A percentile compares a stretch with the other conserved stretches of the same genome.
phyloP scores from a whole-genome alignment of 495 filamentous ascomycete genomes.

The Cercophora newfieldiana region DNA sequence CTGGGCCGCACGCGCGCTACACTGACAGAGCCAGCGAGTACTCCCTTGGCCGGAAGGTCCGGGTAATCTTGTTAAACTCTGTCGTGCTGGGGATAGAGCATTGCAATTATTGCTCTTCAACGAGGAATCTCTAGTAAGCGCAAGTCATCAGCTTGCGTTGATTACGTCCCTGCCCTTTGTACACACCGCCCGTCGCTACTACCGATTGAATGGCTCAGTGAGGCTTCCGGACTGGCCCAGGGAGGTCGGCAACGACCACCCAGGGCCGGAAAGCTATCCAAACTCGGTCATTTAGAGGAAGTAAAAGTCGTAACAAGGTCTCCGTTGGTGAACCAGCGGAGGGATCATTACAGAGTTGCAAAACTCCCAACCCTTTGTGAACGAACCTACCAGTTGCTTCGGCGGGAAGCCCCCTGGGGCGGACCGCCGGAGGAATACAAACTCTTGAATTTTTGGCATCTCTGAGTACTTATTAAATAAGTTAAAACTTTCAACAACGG shows the following conservation, averaged over 20 bases:
- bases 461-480: slow-evolving; percentile 46
- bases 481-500: slow-evolving; percentile 72
- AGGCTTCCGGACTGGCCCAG: slow-evolving; percentile 68
- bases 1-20: slow-evolving; percentile 72
- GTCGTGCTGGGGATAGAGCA: slow-evolving; percentile 76
- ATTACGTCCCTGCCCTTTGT: slow-evolving; percentile 74
- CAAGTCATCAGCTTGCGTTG: slow-evolving; percentile 72
- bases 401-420: slow-evolving; percentile 30
- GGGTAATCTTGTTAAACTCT: slow-evolving; percentile 77
- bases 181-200: slow-evolving; percentile 71
- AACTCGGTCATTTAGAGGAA: slow-evolving; percentile 76
- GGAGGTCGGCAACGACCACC: slow-evolving; percentile 63
- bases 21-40: slow-evolving; percentile 72
- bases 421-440: background rate
- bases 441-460: background rate
- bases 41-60: slow-evolving; percentile 68
- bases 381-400: slow-evolving; percentile 41
- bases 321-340: slow-evolving; percentile 73
- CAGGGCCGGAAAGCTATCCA: slow-evolving; percentile 69
- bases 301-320: slow-evolving; percentile 77
- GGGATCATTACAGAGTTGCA: slow-evolving; percentile 61
- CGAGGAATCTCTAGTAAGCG: slow-evolving; percentile 75
- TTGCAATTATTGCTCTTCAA: slow-evolving; percentile 82
- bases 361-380: slow-evolving; percentile 37
- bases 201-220: slow-evolving; percentile 75